These are phyloP conservation scores for Rubia tinctorum DNA, from an alignment of 305 asterid genomes.

Conservation along the genomic window DNA sequence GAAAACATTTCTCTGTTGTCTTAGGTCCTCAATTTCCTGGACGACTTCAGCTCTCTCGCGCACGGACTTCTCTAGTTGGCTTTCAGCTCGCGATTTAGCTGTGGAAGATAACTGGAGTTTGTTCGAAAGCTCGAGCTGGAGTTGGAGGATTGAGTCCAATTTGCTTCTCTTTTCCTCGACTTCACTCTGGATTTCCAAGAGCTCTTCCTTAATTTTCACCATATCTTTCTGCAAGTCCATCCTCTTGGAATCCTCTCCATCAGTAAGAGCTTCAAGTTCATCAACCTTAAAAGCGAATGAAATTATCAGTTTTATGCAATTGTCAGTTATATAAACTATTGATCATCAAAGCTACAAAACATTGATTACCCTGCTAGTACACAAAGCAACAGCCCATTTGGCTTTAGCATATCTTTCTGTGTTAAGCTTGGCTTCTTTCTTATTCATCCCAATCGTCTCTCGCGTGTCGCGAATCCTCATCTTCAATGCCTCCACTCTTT, in stretches of 20 bases:
- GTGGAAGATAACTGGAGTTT: slow-evolving; percentile 47
- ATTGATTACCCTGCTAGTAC: slow-evolving; percentile 44
- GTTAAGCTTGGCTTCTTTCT: slow-evolving; percentile 12
- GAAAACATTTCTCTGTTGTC: slow-evolving; percentile 47
- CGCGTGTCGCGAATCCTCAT: slow-evolving; percentile 3
- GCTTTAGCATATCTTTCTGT: slow-evolving; percentile 49
- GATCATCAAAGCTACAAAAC: neutral
- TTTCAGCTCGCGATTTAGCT: slow-evolving; percentile 40
- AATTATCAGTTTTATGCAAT: neutral
- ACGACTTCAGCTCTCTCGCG: slow-evolving; percentile 38
- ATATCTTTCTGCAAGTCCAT: slow-evolving; percentile 37
- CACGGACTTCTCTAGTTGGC: slow-evolving; percentile 46
- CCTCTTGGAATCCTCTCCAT: slow-evolving; percentile 34
- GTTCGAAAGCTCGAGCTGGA: slow-evolving; percentile 47
- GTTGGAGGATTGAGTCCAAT: slow-evolving; percentile 43
- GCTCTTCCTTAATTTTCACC: slow-evolving; percentile 36
- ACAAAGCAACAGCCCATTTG: slow-evolving; percentile 45
- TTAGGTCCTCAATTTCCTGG: slow-evolving; percentile 49
- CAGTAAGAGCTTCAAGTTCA: slow-evolving; percentile 37
- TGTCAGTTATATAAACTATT: neutral
- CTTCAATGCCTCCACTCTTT: slow-evolving; percentile 3
- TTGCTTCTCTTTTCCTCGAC: slow-evolving; percentile 46
- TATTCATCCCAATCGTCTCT: slow-evolving; percentile 2
- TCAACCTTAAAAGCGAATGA: slow-evolving; percentile 35
- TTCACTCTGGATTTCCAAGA: slow-evolving; percentile 39